Base-by-base conservation (phyloP, 306 rosid genomes). In the Vigna trinervia region DNA sequence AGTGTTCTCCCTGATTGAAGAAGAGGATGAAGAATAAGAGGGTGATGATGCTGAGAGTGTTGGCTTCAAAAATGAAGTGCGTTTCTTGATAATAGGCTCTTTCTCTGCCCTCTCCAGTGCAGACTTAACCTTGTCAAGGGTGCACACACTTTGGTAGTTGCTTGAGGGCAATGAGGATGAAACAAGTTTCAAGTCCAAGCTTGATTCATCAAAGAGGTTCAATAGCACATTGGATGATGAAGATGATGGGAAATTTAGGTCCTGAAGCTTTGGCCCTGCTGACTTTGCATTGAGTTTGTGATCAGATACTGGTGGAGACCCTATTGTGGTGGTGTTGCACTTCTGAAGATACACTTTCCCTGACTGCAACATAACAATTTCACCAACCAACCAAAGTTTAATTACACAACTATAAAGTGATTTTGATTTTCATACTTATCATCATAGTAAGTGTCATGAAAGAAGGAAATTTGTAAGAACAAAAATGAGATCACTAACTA, bases 61-160 rank as follows among this genome's bases (percentile, higher is more conserved):
- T 0, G 96, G 76, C 45, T 86, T 92, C 86, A 90, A 84, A 23
- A 88, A 76, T 5, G 92, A 74, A 0, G 88, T 20, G 0, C 97
- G 73, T 79, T 86, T 89, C 72, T 86, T 92, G 46, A 41, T 41
- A 0, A 81, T 39, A 0, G 97, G 97, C 57, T 92, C 97, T 23
- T 88, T 95, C 81, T 92, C 98, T n/a, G 98, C 99, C 76, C 99
- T 88, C 62, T 91, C 97, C 0, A 96, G 87, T 20, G 99, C 99
- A 2, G 89, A 89, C 71, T 96, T 96, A 78, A 96, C 99, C 78
- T 92, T 96, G 81, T 96, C 99, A 22, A 96, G 89, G 26, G 99
- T 92, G 78, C 99, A 96, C 1, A 96, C 96, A 52, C 98, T 91
- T 32, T 90, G 92, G 62, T 92, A 91, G 67, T 78, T 92, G 80